Evolutionary conservation across 2,329 filamentous ascomycete species (phyloP).

Genomic region (Ophiostoma sp.): DNA sequence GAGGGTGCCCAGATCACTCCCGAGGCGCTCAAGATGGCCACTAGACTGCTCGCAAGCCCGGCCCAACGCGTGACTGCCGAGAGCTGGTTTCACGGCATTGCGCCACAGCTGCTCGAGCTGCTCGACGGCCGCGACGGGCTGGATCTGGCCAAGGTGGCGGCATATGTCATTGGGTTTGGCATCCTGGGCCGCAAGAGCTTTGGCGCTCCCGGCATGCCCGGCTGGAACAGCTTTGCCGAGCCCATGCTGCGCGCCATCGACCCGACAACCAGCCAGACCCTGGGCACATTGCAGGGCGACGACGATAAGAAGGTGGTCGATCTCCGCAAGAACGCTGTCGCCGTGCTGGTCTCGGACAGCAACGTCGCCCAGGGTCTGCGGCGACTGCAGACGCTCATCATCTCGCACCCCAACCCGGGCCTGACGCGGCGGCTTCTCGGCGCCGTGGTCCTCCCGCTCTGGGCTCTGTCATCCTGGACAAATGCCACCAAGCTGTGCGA

Average conservation of each 20-base stretch:
- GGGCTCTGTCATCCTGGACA: slow-evolving; percentile 55
- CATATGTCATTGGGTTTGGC: slow-evolving; percentile 61
- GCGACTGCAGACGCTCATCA: slow-evolving; percentile 51
- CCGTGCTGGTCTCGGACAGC: slow-evolving; percentile 43
- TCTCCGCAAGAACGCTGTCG: slow-evolving; percentile 36
- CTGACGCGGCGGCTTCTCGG: slow-evolving; percentile 57
- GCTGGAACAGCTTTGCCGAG: slow-evolving; percentile 58
- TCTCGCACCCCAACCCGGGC: slow-evolving; percentile 62
- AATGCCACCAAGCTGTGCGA: slow-evolving; percentile 31
- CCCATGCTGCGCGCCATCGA: slow-evolving; percentile 53
- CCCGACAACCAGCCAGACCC: slow-evolving; percentile 33
- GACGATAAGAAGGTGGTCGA: slow-evolving; percentile 46
- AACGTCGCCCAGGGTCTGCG: slow-evolving; percentile 49
- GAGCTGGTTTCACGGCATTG: slow-evolving; percentile 56
- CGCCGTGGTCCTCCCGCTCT: slow-evolving; percentile 56
- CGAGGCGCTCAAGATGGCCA: slow-evolving; percentile 60
- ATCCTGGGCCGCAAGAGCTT: slow-evolving; percentile 59
- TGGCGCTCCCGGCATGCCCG: slow-evolving; percentile 58
- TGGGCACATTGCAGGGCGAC: slow-evolving; percentile 31
- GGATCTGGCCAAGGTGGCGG: slow-evolving; percentile 54
- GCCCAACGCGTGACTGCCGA: slow-evolving; percentile 51
- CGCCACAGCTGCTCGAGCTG: slow-evolving; percentile 56
- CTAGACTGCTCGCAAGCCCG: slow-evolving; percentile 56
- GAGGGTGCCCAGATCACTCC: slow-evolving; percentile 61
- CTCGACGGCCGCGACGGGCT: slow-evolving; percentile 56